Evolutionary conservation across 2,329 filamentous ascomycete species (phyloP).

Genomic region (Hymenoscyphus occultus): DNA sequence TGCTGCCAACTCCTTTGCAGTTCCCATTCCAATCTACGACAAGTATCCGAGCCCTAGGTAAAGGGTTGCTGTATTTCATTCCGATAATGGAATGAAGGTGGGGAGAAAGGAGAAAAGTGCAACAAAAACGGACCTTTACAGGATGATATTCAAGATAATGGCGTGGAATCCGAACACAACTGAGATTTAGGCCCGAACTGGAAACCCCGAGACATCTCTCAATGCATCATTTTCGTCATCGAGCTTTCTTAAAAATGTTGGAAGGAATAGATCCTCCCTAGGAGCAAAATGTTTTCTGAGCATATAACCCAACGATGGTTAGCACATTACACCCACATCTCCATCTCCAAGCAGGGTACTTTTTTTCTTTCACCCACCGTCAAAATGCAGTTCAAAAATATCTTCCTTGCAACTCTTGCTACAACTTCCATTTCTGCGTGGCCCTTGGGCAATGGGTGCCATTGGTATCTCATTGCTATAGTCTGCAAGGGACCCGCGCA

Average conservation of each 20-base stretch:
- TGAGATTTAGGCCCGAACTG: background rate
- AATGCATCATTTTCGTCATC: background rate
- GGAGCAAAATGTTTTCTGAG: background rate
- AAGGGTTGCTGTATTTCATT: background rate
- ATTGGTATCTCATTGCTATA: conserved; percentile 1
- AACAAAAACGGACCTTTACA: background rate
- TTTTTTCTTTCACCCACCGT: background rate
- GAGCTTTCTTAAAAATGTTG: background rate
- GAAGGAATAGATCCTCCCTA: background rate
- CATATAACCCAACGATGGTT: background rate
- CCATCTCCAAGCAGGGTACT: background rate
- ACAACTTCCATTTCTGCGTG: background rate
- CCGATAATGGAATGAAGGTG: background rate
- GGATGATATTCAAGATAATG: background rate
- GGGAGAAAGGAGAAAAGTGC: background rate
- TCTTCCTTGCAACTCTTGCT: background rate
- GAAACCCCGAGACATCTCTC: background rate
- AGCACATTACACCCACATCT: background rate
- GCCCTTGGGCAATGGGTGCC: background rate
- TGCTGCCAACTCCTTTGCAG: background rate
- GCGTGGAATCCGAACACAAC: background rate
- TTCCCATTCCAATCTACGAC: background rate
- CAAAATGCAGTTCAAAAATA: background rate
- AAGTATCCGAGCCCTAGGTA: background rate
- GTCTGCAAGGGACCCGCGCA: background rate